Percentiles rank a stretch among this genome's conserved stretches.
phyloP scores from a whole-genome alignment of 179 eudicot species.

The Silene coronaria region DNA sequence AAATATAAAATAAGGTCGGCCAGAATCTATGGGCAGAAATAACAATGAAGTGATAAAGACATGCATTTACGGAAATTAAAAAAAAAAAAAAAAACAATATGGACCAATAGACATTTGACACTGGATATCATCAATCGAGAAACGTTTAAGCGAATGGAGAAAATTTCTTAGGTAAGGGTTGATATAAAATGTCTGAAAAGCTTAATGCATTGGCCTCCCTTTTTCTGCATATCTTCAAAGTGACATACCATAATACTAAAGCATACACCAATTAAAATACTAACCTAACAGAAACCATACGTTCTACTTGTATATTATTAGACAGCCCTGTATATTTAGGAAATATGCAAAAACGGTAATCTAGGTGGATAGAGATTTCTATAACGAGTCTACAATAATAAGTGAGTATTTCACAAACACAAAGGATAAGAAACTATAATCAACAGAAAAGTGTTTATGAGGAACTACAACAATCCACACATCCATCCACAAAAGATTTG shows the following conservation, averaged over 20 bases:
- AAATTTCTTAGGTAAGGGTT: background rate
- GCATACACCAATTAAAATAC: conserved; percentile 18
- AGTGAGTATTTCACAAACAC: background rate
- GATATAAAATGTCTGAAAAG: background rate
- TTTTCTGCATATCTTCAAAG: conserved; percentile 15
- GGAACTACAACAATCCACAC: background rate
- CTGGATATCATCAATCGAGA: conserved; percentile 19
- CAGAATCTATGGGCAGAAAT: background rate
- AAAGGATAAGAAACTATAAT: background rate
- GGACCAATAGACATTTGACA: conserved; percentile 6
- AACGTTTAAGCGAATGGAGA: background rate
- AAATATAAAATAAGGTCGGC: background rate
- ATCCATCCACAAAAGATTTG: background rate
- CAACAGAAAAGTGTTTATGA: background rate
- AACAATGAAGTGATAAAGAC: background rate
- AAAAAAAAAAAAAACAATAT: conserved; percentile 10
- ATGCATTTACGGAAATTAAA: conserved; percentile 7
- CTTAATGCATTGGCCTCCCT: background rate
- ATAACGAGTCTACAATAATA: background rate
- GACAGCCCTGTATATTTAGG: background rate
- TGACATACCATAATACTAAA: background rate
- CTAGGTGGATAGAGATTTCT: background rate
- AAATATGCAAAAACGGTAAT: background rate
- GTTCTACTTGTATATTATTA: background rate
- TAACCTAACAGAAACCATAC: background rate